A percentile compares a stretch with the other conserved stretches of the same genome.
phyloP scores from a whole-genome alignment of 164 flowering plant genomes.

The Piper betle region DNA sequence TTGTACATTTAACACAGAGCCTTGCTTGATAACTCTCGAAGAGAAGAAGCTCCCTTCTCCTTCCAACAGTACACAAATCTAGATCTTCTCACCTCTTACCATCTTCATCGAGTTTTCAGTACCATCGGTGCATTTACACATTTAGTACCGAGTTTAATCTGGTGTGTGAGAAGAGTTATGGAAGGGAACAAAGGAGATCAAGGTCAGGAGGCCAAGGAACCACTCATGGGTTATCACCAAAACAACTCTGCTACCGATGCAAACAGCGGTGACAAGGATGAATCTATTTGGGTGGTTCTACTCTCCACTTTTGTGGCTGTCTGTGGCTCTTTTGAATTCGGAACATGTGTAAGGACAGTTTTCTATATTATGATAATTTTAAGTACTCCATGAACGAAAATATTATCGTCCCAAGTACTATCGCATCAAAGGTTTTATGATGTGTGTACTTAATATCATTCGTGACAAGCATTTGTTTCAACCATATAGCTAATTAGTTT shows the following conservation, averaged over 20 bases:
- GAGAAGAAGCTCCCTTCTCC: background rate
- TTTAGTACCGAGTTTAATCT: too few relatives aligned
- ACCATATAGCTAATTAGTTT: background rate
- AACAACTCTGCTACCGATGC: slow-evolving; percentile 7
- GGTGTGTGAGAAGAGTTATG: slow-evolving; percentile 16
- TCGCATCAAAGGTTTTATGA: background rate
- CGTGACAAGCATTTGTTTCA: background rate
- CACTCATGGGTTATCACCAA: slow-evolving; percentile 21
- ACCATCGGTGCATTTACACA: too few relatives aligned
- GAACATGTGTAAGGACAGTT: slow-evolving; percentile 38
- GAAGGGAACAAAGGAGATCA: slow-evolving; percentile 15
- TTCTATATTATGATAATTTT: too few relatives aligned
- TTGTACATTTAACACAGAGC: background rate
- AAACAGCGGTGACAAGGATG: slow-evolving; percentile 12
- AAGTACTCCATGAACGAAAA: too few relatives aligned
- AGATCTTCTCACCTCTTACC: too few relatives aligned
- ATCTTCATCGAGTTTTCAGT: too few relatives aligned
- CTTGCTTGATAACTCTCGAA: background rate
- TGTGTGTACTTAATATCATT: too few relatives aligned
- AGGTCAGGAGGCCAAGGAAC: slow-evolving; percentile 18
- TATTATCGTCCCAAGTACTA: too few relatives aligned
- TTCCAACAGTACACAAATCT: too few relatives aligned
- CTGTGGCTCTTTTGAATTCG: slow-evolving; percentile 82
- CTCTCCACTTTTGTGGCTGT: slow-evolving; percentile 76
- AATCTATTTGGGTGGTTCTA: slow-evolving; percentile 50